These are phyloP conservation scores for Basipetospora chlamydospora DNA, from an alignment of 2,329 filamentous ascomycete species.

Conservation along the genomic window DNA sequence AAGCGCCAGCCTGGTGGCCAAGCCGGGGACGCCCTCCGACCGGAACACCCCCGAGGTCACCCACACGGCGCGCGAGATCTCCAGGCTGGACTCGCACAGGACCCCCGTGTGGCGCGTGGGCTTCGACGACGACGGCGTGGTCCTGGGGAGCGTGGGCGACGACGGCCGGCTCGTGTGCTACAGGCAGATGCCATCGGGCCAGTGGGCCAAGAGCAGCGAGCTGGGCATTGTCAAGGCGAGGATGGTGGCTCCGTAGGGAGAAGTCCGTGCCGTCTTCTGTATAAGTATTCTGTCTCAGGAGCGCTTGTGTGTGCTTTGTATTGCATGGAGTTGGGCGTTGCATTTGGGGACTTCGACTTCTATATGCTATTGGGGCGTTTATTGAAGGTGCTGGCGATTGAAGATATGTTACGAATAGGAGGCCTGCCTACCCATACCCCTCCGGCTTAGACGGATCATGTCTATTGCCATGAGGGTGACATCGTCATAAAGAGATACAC, in stretches of 20 bases:
- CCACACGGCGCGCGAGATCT: slow-evolving; percentile 49
- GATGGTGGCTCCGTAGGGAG: slow-evolving; percentile 26
- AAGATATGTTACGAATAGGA: too few relatives aligned
- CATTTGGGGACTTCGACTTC: too few relatives aligned
- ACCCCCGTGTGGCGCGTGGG: slow-evolving; percentile 63
- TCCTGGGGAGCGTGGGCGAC: slow-evolving; percentile 62
- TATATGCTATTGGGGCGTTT: too few relatives aligned
- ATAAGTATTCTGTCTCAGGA: too few relatives aligned
- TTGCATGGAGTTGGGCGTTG: too few relatives aligned
- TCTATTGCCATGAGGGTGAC: too few relatives aligned
- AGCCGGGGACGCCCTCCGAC: background rate
- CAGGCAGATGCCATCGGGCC: slow-evolving; percentile 41
- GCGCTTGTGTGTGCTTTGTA: too few relatives aligned
- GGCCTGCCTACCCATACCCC: too few relatives aligned
- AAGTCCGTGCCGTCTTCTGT: background rate
- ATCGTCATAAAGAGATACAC: too few relatives aligned
- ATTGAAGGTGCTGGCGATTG: too few relatives aligned
- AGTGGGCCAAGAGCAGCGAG: slow-evolving; percentile 47
- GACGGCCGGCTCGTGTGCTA: slow-evolving; percentile 54
- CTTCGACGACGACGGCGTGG: slow-evolving; percentile 56
- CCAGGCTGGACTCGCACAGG: slow-evolving; percentile 50
- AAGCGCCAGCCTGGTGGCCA: too few relatives aligned
- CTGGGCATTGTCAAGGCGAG: slow-evolving; percentile 41
- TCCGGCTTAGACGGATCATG: too few relatives aligned
- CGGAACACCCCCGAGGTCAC: slow-evolving; percentile 23